These are phyloP conservation scores for Plantago major DNA, from an alignment of 257 asterid species.

Conservation along the genomic window DNA sequence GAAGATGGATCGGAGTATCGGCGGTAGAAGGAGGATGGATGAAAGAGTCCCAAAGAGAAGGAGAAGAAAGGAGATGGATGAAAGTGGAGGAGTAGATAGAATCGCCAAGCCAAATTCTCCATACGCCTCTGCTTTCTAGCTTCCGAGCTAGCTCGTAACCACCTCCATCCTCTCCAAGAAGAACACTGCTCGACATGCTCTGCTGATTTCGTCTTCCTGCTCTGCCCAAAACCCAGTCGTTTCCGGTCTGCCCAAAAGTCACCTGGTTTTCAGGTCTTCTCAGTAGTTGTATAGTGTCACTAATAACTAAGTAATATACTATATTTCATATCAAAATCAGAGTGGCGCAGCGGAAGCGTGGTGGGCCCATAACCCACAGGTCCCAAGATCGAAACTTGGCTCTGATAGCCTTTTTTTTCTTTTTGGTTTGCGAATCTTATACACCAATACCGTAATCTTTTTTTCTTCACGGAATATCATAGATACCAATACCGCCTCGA, in stretches of 20 bases:
- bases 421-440: no score
- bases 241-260: no score
- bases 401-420: constrained; percentile 43
- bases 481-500: no score
- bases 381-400: constrained; percentile 99
- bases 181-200: no score
- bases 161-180: constrained; percentile 82
- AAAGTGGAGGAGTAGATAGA: constrained; percentile 58
- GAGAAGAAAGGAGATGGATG: constrained; percentile 62
- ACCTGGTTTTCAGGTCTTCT: no score
- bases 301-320: no score
- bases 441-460: no score
- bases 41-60: constrained; percentile 78
- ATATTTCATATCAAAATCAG: no score
- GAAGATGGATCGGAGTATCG: constrained; percentile 55
- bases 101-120: constrained; percentile 94
- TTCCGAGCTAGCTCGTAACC: constrained; percentile 94
- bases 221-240: no score
- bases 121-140: constrained; percentile 78
- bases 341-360: constrained; percentile 99
- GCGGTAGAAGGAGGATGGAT: constrained; percentile 55
- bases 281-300: no score
- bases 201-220: no score
- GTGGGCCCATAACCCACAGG: constrained; percentile 99
- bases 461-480: no score